Percentiles rank a stretch among this genome's conserved stretches.
phyloP scores from a whole-genome alignment of 2,329 filamentous ascomycete species.

The Monilinia fructigena region DNA sequence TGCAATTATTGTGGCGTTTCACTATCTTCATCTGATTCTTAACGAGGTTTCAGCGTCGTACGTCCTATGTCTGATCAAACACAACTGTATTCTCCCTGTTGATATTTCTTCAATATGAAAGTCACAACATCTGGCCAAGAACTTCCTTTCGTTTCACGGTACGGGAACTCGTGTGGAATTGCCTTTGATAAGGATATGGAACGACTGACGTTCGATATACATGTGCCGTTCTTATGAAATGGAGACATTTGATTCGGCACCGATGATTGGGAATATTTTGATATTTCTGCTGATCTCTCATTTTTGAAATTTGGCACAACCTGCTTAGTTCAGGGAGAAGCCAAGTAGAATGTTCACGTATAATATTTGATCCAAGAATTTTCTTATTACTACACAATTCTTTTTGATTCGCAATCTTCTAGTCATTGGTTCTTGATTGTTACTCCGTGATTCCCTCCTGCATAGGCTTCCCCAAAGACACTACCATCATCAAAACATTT shows the following conservation, averaged over 20 bases:
- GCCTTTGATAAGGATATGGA: neutral
- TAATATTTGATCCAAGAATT: constrained; percentile 13
- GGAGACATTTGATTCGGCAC: neutral
- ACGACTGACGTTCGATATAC: neutral
- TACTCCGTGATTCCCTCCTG: neutral
- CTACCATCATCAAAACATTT: neutral
- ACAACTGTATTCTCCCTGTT: neutral
- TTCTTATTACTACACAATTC: neutral
- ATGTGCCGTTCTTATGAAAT: neutral
- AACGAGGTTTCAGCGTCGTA: constrained; percentile 5
- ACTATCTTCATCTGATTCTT: neutral
- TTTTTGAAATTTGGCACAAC: neutral
- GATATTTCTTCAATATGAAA: neutral
- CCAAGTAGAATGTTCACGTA: neutral
- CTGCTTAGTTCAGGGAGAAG: neutral
- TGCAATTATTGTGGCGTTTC: constrained; percentile 1
- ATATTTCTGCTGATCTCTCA: constrained; percentile 7
- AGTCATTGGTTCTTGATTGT: neutral
- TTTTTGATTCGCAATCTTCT: neutral
- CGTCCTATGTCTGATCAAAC: constrained; percentile 9
- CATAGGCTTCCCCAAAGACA: neutral
- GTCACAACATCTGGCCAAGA: neutral
- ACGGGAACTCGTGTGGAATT: neutral
- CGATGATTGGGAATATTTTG: neutral
- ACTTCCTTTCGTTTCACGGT: neutral